phyloP scores from a whole-genome alignment of 208 protist genomes.

The Crithidia fasciculata region DNA sequence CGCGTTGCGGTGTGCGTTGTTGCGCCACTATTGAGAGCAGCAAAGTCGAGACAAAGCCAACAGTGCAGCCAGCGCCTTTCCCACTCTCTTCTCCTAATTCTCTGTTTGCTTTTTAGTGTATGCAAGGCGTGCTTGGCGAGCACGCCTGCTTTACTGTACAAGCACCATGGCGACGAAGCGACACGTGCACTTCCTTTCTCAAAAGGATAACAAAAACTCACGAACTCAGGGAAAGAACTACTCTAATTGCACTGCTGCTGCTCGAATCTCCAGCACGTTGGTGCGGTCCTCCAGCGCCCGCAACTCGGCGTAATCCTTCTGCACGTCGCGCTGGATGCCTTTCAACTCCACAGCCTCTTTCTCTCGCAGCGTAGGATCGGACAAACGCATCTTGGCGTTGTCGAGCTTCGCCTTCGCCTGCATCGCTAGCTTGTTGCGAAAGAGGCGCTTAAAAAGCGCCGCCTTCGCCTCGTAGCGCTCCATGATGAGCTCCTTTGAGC shows the following conservation, averaged over 20 bases:
- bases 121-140: no score
- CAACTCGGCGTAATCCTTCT: slow-evolving; percentile 52
- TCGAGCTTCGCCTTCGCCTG: slow-evolving; percentile 80
- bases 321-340: slow-evolving; percentile 26
- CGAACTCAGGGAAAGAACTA: no score
- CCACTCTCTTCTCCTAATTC: no score
- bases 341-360: slow-evolving; percentile 62
- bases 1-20: no score
- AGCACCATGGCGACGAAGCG: no score
- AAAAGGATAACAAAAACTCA: no score
- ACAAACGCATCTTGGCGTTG: slow-evolving; percentile 76
- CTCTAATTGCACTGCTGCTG: slow-evolving; percentile 29
- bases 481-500: slow-evolving; percentile 51
- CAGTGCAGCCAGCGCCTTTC: no score
- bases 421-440: slow-evolving; percentile 81
- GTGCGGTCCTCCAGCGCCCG: slow-evolving; percentile 67
- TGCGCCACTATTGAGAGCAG: no score
- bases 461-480: slow-evolving; percentile 71
- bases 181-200: no score
- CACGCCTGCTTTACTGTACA: no score
- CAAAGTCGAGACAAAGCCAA: no score
- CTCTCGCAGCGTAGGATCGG: slow-evolving; percentile 63
- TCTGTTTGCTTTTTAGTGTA: no score
- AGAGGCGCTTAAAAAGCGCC: slow-evolving; percentile 60
- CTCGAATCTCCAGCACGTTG: slow-evolving; percentile 64